These are phyloP conservation scores for Vitis hybrid DNA, from an alignment of 177 flowering plant species.

Conservation along the genomic window DNA sequence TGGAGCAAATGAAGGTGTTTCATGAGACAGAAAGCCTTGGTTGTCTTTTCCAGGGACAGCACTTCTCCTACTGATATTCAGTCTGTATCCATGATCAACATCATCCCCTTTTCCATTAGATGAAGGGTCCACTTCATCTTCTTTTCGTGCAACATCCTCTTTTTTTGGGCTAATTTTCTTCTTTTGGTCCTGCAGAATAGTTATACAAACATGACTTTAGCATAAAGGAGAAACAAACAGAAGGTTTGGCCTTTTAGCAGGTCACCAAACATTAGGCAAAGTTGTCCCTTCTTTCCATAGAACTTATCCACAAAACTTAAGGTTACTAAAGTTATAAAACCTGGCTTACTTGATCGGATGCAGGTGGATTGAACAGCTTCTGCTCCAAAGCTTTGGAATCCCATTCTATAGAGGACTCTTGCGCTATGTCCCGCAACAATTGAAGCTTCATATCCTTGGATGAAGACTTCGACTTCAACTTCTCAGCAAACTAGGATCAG, in stretches of 20 bases:
- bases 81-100: slow-evolving; percentile 4
- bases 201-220: no score
- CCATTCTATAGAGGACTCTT: slow-evolving; percentile 65
- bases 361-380: slow-evolving; percentile 36
- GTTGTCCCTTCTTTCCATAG: no score
- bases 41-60: no score
- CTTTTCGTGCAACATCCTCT: slow-evolving; percentile 1
- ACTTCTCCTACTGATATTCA: slow-evolving; percentile 1
- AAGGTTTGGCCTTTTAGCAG: no score
- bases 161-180: neutral
- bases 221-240: no score
- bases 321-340: no score
- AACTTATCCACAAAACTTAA: no score
- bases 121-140: slow-evolving; percentile 4
- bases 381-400: slow-evolving; percentile 59
- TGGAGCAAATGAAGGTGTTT: no score
- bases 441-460: slow-evolving; percentile 70
- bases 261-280: no score
- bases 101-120: neutral
- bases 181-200: no score
- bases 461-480: slow-evolving; percentile 37
- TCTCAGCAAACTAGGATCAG: slow-evolving; percentile 51
- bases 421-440: slow-evolving; percentile 61
- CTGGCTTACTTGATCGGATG: slow-evolving; percentile 34
- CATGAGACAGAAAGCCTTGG: no score